Base-by-base conservation (phyloP, 306 rosid genomes). In the Vicia faba region DNA sequence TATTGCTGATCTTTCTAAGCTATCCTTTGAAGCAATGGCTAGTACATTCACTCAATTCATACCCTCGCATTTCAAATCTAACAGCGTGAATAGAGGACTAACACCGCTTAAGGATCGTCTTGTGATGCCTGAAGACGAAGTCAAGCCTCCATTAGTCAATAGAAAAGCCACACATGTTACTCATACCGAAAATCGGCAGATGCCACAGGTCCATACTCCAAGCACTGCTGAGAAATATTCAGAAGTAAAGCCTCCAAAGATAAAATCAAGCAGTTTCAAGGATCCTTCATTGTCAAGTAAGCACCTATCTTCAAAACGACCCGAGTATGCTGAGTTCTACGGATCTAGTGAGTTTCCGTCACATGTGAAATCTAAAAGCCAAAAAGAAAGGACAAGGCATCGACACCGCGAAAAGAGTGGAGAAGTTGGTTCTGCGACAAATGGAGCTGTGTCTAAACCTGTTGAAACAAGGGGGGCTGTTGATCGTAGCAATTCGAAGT, bases 361-460 rank as follows among this genome's bases (percentile, higher is more conserved):
- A 4, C 64, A 79, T 55, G 57, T 55, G 66, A 84, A 87, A 82
- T 82, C 95, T 8, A 93, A 93, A 84, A 85, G 89, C 82, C 91
- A 80, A 66, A 93, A 93, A 57, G 96, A 93, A 65, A 83, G 96
- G 77, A 62, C 95, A 2, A 85, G 87, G 79, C 97, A 89, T 65
- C 81, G 97, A 29, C 92, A 81, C 25, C 84, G 97, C 13, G 97
- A 89, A 49, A 89, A 90, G 84, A 90, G 87, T 36, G 95, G 90
- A 59, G 91, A 88, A 77, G 86, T 71, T 14, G 77, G 29, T 74
- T 81, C 40, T 18, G 87, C 87, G 36, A 71, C 83, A 1, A 83
- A 50, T 43, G 85, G 85, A 60, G 39, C 83, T 1, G 93, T 86
- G 77, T 68, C 79, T 45, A 92, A 81, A 68, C 78, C 83, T 0